phyloP scores from a whole-genome alignment of 495 filamentous ascomycete species.

The Hypoxylon cercidicola region DNA sequence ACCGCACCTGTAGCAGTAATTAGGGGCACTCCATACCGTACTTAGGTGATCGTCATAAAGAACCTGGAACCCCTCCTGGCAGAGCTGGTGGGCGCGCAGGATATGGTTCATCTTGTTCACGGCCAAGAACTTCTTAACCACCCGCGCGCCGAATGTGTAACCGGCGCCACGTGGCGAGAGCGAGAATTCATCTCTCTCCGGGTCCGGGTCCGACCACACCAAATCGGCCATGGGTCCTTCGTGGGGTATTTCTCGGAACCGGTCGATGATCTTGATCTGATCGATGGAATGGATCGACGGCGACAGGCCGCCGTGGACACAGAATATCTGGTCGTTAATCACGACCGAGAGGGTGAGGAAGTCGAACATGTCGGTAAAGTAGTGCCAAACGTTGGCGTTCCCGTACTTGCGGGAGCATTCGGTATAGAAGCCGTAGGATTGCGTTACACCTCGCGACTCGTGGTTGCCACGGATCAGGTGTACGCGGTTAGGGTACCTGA shows the following conservation, averaged over 20 bases:
- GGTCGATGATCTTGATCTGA: conserved; percentile 99
- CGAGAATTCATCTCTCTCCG: conserved; percentile 95
- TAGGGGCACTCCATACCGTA: conserved; percentile 97
- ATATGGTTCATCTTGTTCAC: conserved; percentile 98
- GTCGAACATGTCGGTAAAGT: conserved; percentile 99
- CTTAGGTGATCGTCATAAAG: conserved; percentile 93
- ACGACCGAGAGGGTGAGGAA: conserved; percentile 96
- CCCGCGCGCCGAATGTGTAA: conserved; percentile 96
- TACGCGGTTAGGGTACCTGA: conserved; percentile 90
- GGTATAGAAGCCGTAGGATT: conserved; percentile 99
- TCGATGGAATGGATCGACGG: conserved; percentile 98
- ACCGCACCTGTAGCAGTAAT: conserved; percentile 96
- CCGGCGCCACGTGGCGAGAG: conserved; percentile 93
- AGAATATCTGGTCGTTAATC: conserved; percentile 98
- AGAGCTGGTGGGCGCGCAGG: conserved; percentile 93
- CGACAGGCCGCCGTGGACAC: conserved; percentile 93
- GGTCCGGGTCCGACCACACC: conserved; percentile 97
- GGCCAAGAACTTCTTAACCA: conserved; percentile 96
- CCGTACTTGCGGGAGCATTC: conserved; percentile 98
- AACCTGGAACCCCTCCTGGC: conserved; percentile 96
- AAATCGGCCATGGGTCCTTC: conserved; percentile 99
- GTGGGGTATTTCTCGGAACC: conserved; percentile 97
- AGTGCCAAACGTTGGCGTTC: conserved; percentile 98
- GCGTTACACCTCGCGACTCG: conserved; percentile 95
- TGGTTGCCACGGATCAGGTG: conserved; percentile 97